A percentile compares a stretch with the other conserved stretches of the same genome.
Conservation (phyloP, 495 filamentous ascomycete species). For the Daldinia decipiens region DNA sequence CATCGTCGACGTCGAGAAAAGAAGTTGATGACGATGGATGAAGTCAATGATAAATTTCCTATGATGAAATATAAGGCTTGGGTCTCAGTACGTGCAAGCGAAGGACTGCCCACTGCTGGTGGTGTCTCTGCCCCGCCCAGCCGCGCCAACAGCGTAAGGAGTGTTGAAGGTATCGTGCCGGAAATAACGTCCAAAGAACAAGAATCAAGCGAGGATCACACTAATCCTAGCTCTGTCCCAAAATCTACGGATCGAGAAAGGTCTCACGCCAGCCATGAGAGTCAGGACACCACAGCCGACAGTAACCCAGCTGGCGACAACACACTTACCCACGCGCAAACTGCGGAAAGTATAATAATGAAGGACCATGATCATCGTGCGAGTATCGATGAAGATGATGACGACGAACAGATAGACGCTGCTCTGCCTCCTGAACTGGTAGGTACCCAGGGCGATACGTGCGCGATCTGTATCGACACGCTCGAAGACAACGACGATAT, state of each 20-base stretch:
- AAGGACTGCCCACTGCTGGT: constrained; percentile 84
- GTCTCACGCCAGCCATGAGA: constrained; percentile 13
- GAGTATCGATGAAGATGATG: constrained; percentile 72
- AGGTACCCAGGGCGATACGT: constrained; percentile 89
- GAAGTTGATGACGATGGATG: constrained; percentile 98
- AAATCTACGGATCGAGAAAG: constrained; percentile 19
- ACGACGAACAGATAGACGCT: constrained; percentile 86
- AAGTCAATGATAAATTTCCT: constrained; percentile 97
- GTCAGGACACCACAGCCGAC: constrained; percentile 9
- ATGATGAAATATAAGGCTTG: constrained; percentile 95
- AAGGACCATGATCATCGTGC: constrained; percentile 33
- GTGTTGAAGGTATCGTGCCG: constrained; percentile 65
- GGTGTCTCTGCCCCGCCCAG: constrained; percentile 83
- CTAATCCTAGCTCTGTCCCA: constrained; percentile 1
- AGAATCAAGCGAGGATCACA: constrained; percentile 27
- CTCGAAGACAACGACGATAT: constrained; percentile 97
- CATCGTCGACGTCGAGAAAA: constrained; percentile 91
- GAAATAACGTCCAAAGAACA: constrained; percentile 55
- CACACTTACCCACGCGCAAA: constrained; percentile 29
- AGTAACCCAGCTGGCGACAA: constrained; percentile 12
- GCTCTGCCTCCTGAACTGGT: constrained; percentile 85
- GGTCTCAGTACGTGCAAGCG: constrained; percentile 81
- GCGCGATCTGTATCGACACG: constrained; percentile 94
- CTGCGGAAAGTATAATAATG: constrained; percentile 26
- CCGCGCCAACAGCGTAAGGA: constrained; percentile 71